Base-by-base conservation (phyloP, 352 stramenopile species). In the Globisporangium iwayamae region DNA sequence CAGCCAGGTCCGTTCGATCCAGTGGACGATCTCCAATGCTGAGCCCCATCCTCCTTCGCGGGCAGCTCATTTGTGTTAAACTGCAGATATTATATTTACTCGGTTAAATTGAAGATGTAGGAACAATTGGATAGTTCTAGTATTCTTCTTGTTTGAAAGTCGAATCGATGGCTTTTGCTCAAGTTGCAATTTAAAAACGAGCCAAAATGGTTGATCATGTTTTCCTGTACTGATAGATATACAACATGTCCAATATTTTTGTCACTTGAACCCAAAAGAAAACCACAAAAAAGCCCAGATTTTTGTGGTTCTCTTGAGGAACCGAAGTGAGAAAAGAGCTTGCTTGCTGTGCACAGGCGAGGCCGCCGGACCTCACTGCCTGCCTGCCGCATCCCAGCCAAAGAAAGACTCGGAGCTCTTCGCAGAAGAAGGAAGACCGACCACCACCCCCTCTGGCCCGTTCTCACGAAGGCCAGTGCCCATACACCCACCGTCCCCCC, bases 381-480 rank as follows among this genome's bases (percentile, higher is more conserved):
- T 28, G 25, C 25, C 25, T 28, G 25, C 25, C 36, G 36, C 52
- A 50, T 46, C 55, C 41, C 41, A 55, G 43, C 56, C 56, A 62
- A 62, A 62, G 56, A 62, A 62, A 62, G 30, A 62, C 55, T 52
- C 55, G 25, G 55, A 61, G 55, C 55, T 51, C 20, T 36, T 38
- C 39, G 20, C 34, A 61, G 55, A 61, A 61, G 55, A 16, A 20
- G 16, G 14, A 16, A 20, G 16, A 8, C 43, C 43, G 32, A 36
- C 32, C 32, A 36, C 32, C 3, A 16, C 51, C 51, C 51, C 51
- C 30, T 56, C 30, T 22, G 48, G 14, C 28, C 32, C 32, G 32
- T 36, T 36, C 11, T 14, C 36, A 41, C 47, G 47, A 28, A 54
- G 25, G 25, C 20, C 10, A 54, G 41, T 36, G 52, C 18, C 52